Evolutionary conservation across 2,329 filamentous ascomycete species (phyloP), one percentile per base, ranked within the genome.

Genomic region (Trichophyton equinum): DNA sequence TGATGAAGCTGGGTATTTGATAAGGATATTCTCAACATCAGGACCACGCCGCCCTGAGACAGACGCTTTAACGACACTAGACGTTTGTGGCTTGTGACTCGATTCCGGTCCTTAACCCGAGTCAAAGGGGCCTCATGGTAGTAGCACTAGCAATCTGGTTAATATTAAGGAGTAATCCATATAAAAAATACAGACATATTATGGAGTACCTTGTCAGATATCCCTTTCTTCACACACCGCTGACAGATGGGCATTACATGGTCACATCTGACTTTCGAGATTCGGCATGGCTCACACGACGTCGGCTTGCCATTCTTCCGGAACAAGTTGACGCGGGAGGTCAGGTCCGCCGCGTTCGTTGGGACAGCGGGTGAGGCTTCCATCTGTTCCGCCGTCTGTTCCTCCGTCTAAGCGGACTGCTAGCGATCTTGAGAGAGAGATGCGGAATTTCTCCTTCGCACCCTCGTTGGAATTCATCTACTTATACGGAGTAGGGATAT

Each of bases 261-360:
- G 55, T 72, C 70, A 42, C 70, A 72, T 27, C 68, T 67, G 46
- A 71, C 69, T 63, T 72, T 71, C 46, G 68, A 65, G 55, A 65
- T 68, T 7, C 70, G 68, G 51, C 69, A 71, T 20, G 69, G 70
- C 65, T 72, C 70, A 53, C 69, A 72, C 20, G 70, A 71, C 13
- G 70, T 67, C 20, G 63, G 65, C 44, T 70, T 70, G 8, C 70
- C 69, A 62, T 72, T 72, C 75, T 82, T 80, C 6, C 62, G 58
- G 58, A 64, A 51, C 62, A 64, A 59, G 33, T n/a, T 57, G 33
- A 33, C 25, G 13, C 6, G 27, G 13, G 49, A n/a, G 11, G 22
- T 15, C 49, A 2, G 27, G 9, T 22, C 7, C 49, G 13, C 27
- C 49, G 27, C 22, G 11, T 25, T 13, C 3, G 49, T 11, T 8